Evolutionary conservation across 345 rosid genomes (phyloP), one percentile per base, ranked within the genome.

Genomic region (Citrus medica): DNA sequence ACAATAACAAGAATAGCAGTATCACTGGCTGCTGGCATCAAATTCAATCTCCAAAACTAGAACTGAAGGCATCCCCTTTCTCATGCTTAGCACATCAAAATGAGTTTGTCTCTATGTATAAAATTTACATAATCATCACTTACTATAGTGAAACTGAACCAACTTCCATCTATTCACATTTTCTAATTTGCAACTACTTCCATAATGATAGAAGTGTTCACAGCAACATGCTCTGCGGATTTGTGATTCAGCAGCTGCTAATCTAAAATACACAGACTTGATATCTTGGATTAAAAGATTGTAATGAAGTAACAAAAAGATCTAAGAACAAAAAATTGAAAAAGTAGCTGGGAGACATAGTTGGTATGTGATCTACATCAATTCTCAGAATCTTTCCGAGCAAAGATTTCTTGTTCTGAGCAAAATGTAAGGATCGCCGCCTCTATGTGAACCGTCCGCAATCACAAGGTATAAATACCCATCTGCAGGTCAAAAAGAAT

Each of bases 321-420:
- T 64, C n/a, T 16, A 0, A 30, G 68, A 32, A 32, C 38, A 17
- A 51, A 51, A n/a, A 17, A 17, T 1, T 5, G 25, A 51, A 9
- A 38, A 69, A 42, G 16, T 2, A 69, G 17, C 59, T 4, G 6
- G 67, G 1, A 22, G n/a, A 74, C 83, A 33, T 24, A 87, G 88
- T 85, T 33, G 84, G 82, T 59, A 83, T 73, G 71, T 73, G 80
- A 81, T 90, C 82, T 37, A 86, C 67, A 82, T 90, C 89, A 42
- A 88, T 69, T 78, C 93, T 88, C 86, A 86, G 64, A 58, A 88
- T 88, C 83, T 90, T 90, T 65, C 90, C 89, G 0, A 88, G 89
- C 73, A 90, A 81, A 3, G 92, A 86, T 78, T 83, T 85, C 85
- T 90, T 86, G 79, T 85, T 86, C 69, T 87, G 91, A 25, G 90